phyloP scores from a whole-genome alignment of 345 rosid genomes.

The Camelina neglecta region DNA sequence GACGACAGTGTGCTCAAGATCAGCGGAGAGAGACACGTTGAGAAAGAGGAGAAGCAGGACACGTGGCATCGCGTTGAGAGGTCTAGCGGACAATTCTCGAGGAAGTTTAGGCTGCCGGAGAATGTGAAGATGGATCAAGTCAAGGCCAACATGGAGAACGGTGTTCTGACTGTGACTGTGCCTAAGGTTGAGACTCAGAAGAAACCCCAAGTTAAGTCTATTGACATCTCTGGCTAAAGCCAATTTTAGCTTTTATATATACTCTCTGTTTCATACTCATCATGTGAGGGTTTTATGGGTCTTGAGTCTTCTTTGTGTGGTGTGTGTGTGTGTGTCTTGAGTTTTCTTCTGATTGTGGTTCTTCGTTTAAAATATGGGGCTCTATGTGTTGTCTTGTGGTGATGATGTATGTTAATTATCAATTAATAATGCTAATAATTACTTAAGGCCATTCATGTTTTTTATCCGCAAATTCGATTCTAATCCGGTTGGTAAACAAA shows the following conservation, averaged over 20 bases:
- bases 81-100: slow-evolving; percentile 44
- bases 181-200: slow-evolving; percentile 42
- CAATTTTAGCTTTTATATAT: not conserved
- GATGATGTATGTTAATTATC: not conserved
- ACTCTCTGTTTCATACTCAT: not conserved
- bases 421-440: not conserved
- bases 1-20: slow-evolving; percentile 49
- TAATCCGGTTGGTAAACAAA: no score
- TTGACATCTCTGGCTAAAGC: slow-evolving; percentile 40
- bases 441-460: no score
- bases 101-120: slow-evolving; percentile 55
- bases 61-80: slow-evolving; percentile 52
- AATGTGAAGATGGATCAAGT: slow-evolving; percentile 47
- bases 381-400: not conserved
- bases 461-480: no score
- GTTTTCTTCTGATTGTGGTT: not conserved
- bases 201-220: slow-evolving; percentile 44
- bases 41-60: slow-evolving; percentile 47
- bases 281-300: not conserved
- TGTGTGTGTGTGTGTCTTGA: not conserved
- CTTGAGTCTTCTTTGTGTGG: no score
- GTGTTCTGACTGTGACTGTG: slow-evolving; percentile 48
- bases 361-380: not conserved
- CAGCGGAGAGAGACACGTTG: slow-evolving; percentile 48
- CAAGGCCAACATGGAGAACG: slow-evolving; percentile 51